Percentiles rank a stretch among this genome's conserved stretches.
Conservation (phyloP, 2,329 filamentous ascomycete species). For the Sporothrix curviconia region DNA sequence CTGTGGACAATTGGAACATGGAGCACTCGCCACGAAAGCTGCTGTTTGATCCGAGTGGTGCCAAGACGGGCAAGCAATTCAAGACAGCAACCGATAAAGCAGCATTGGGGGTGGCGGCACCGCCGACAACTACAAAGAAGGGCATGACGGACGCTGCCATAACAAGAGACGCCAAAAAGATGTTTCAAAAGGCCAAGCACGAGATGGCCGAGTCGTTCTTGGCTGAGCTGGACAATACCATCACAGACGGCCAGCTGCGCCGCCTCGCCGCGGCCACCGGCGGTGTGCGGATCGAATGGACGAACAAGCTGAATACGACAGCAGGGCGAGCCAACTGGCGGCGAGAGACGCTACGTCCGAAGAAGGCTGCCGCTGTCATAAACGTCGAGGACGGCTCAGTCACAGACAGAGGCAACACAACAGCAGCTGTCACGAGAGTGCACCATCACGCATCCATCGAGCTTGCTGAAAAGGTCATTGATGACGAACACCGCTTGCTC, state of each 20-base stretch:
- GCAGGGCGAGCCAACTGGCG: conserved; percentile 71
- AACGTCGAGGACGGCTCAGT: background rate
- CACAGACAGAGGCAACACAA: background rate
- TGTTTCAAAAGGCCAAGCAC: conserved; percentile 57
- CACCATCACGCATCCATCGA: conserved; percentile 72
- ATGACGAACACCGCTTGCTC: conserved; percentile 66
- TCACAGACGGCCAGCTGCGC: conserved; percentile 55
- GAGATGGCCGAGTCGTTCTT: conserved; percentile 59
- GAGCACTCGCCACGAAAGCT: conserved; percentile 38
- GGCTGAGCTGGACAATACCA: conserved; percentile 57
- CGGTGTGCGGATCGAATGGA: conserved; percentile 67
- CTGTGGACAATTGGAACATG: conserved; percentile 59
- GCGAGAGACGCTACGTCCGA: conserved; percentile 45
- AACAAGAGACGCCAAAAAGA: conserved; percentile 44
- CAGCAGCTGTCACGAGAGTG: conserved; percentile 25
- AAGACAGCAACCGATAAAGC: background rate
- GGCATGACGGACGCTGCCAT: conserved; percentile 26
- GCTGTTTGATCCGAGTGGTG: conserved; percentile 22
- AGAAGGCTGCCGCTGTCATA: background rate
- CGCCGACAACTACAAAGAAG: too few species aligned
- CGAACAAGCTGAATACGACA: conserved; percentile 70
- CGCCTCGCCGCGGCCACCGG: conserved; percentile 56
- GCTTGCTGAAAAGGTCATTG: conserved; percentile 80
- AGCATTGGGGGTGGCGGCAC: too few species aligned
- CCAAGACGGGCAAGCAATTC: background rate